Evolutionary conservation across 2,329 filamentous ascomycete species (phyloP).

Genomic region (Bipolaris gigantea): DNA sequence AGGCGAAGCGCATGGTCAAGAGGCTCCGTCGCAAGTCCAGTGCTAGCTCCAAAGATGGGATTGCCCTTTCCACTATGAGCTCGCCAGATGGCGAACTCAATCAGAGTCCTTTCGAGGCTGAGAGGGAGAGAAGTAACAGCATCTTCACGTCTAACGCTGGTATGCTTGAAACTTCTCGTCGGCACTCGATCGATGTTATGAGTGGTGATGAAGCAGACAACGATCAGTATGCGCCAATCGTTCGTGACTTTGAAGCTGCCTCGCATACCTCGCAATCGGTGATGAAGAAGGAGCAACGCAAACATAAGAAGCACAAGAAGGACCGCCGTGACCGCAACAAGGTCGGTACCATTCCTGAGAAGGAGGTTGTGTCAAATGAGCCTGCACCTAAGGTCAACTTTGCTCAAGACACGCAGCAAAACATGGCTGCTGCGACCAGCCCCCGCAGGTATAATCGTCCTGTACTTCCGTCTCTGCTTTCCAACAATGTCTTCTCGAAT

Average conservation of each 20-base stretch:
- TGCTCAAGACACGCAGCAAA: constrained; percentile 38
- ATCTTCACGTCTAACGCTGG: constrained; percentile 24
- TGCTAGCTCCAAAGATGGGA: constrained; percentile 66
- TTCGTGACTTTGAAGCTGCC: constrained; percentile 54
- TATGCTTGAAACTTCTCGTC: constrained; percentile 33
- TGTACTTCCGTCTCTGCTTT: constrained; percentile 65
- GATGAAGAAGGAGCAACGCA: constrained; percentile 46
- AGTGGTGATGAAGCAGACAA: constrained; percentile 61
- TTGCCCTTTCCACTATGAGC: constrained; percentile 49
- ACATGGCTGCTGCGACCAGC: constrained; percentile 50
- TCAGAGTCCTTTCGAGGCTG: constrained; percentile 45
- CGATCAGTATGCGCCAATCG: constrained; percentile 44
- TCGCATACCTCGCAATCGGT: constrained; percentile 39
- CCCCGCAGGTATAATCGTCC: constrained; percentile 57
- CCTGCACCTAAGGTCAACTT: constrained; percentile 44
- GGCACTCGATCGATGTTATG: constrained; percentile 48
- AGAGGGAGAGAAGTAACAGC: constrained; percentile 31
- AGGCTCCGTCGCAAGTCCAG: constrained; percentile 77
- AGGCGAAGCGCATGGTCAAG: constrained; percentile 75
- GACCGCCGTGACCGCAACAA: constrained; percentile 47
- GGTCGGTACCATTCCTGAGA: constrained; percentile 29
- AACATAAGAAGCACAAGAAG: constrained; percentile 52
- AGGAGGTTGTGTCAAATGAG: constrained; percentile 19
- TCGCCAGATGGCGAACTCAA: constrained; percentile 49
- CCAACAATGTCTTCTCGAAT: constrained; percentile 69